Conservation (phyloP, 2,329 filamentous ascomycete species). For the Penicillium sp. region DNA sequence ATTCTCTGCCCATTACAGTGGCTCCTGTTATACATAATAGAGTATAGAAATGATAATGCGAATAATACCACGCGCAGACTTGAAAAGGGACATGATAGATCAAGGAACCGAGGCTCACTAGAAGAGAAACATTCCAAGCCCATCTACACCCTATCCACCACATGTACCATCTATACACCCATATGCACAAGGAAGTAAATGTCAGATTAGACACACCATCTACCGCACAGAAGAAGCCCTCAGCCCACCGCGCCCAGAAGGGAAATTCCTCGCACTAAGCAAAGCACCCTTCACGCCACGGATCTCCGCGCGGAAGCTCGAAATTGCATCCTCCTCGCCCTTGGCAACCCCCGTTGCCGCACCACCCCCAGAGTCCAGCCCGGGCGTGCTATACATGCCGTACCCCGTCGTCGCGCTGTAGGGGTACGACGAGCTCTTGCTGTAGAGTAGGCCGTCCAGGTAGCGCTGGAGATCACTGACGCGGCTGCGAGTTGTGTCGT, state of each 20-base stretch:
- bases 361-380: constrained; percentile 29
- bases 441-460: constrained; percentile 54
- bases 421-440: constrained; percentile 24
- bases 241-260: constrained; percentile 37
- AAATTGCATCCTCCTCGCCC: constrained; percentile 61
- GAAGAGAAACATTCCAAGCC: too few relatives aligned
- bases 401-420: constrained; percentile 38
- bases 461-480: constrained; percentile 57
- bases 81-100: too few relatives aligned
- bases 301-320: constrained; percentile 64
- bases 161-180: neutral
- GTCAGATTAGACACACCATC: neutral
- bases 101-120: too few relatives aligned
- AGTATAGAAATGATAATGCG: too few relatives aligned
- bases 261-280: constrained; percentile 67
- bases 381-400: constrained; percentile 39
- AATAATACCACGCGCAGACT: too few relatives aligned
- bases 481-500: constrained; percentile 39
- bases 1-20: too few relatives aligned
- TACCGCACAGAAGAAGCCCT: constrained; percentile 13
- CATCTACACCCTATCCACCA: too few relatives aligned
- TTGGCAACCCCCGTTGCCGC: constrained; percentile 38
- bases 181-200: too few relatives aligned
- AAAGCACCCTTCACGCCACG: constrained; percentile 67
- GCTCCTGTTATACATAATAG: too few relatives aligned